Evolutionary conservation across 2,329 filamentous ascomycete genomes (phyloP).

Genomic region (Grosmannia serpens): DNA sequence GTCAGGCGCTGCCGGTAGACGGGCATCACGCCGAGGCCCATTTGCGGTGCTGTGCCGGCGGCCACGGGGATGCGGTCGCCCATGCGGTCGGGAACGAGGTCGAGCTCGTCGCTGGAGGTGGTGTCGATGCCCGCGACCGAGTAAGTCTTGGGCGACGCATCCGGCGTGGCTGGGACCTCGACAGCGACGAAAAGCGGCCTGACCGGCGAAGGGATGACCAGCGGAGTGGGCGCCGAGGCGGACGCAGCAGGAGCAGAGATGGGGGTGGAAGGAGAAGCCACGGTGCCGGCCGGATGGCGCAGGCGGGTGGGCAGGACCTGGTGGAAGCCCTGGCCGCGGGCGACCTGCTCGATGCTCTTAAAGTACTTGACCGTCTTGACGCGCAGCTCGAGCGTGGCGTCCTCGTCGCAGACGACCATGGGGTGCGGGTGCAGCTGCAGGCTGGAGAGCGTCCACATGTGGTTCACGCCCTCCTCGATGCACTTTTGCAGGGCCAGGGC

Average conservation of each 20-base stretch:
- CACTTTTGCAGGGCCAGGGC: conserved; percentile 60
- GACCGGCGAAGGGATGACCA: conserved; percentile 8
- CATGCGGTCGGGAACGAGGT: conserved; percentile 52
- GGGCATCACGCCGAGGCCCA: conserved; percentile 8
- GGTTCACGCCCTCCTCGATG: conserved; percentile 63
- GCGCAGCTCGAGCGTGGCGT: conserved; percentile 52
- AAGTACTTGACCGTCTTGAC: conserved; percentile 57
- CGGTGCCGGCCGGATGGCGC: conserved; percentile 24
- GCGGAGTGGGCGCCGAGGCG: conserved; percentile 5
- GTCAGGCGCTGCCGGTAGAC: conserved; percentile 26
- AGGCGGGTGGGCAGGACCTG: conserved; percentile 39
- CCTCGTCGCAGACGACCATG: conserved; percentile 65
- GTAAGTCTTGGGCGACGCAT: conserved; percentile 36
- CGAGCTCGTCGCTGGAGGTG: conserved; percentile 29
- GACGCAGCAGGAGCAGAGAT: conserved; percentile 24
- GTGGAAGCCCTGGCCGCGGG: conserved; percentile 31
- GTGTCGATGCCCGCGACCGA: conserved; percentile 17
- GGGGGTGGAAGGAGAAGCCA: neutral
- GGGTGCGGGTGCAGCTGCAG: conserved; percentile 63
- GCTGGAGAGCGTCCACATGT: conserved; percentile 70
- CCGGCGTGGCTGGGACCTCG: conserved; percentile 23
- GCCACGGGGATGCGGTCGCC: conserved; percentile 36
- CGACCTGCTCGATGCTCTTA: conserved; percentile 47
- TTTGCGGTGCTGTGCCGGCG: neutral
- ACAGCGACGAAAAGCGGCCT: conserved; percentile 14